Percentiles rank a stretch among this genome's conserved stretches.
Evolutionary conservation across 495 filamentous ascomycete species (phyloP).

Genomic region (Cercophora newfieldiana): DNA sequence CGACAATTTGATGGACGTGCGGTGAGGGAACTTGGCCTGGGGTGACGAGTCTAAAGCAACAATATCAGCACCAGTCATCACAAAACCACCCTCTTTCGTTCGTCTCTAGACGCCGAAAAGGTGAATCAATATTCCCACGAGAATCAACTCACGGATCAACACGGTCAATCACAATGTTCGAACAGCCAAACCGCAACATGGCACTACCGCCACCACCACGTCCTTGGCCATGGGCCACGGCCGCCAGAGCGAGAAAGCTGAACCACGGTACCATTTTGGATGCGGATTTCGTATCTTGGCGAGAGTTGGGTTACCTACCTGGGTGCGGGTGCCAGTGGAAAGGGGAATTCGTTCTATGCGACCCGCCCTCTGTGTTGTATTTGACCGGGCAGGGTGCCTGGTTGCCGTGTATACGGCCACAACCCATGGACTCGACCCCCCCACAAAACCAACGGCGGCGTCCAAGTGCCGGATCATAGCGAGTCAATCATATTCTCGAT

Average conservation of each 20-base stretch:
- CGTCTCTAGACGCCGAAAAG: too few species aligned
- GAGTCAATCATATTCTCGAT: neutral
- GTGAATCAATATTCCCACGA: too few species aligned
- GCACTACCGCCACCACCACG: neutral
- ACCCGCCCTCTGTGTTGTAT: too few species aligned
- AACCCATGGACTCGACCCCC: too few species aligned
- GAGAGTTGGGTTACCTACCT: too few species aligned
- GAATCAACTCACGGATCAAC: constrained; percentile 6
- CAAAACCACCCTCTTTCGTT: too few species aligned
- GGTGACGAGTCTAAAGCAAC: constrained; percentile 5
- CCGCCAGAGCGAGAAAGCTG: neutral
- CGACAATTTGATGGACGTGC: constrained; percentile 46
- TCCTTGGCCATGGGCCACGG: neutral
- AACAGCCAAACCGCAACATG: constrained; percentile 12
- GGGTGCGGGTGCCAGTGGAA: too few species aligned
- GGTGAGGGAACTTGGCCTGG: constrained; percentile 13
- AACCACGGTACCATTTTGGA: neutral
- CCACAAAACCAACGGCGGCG: neutral
- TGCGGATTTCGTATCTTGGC: too few species aligned
- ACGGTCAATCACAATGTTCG: constrained; percentile 13
- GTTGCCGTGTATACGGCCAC: too few species aligned
- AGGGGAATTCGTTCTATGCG: too few species aligned
- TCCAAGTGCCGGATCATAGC: neutral
- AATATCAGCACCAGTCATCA: neutral
- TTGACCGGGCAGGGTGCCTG: too few species aligned